Evolutionary conservation across 2,329 filamentous ascomycete genomes (phyloP), one percentile per base, ranked within the genome.

Genomic region (Verruconis gallopava): DNA sequence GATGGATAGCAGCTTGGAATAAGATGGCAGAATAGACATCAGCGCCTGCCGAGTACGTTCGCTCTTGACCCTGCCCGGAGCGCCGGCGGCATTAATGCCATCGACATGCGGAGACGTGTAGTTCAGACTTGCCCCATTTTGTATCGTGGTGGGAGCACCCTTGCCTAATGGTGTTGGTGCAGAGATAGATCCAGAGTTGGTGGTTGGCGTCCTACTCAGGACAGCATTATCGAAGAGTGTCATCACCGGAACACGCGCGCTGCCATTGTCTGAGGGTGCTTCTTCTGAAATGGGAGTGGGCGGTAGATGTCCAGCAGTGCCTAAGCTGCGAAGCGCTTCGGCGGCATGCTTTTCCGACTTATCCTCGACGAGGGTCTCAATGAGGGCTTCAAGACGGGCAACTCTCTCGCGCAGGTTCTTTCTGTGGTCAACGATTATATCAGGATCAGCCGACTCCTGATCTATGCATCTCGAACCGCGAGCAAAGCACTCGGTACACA

Each of bases 401-500:
- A 64, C 61, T 21, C 62, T 49, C 42, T 64, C 61, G 37, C 62
- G 57, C 14, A 64, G 57, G 47, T 64, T 64, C 51, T 63, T 64
- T 45, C 61, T 53, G 19, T 63, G 57, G 40, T 63, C 61, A 33
- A 63, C 57, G 20, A 63, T 50, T 37, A 60, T 49, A 11, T 64
- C 60, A 42, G 56, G 50, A 51, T 58, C 55, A 30, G 59, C 60
- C 51, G 59, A 50, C 43, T 64, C 60, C 47, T 72, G 68, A 39
- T 67, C 56, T 30, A 64, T 56, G 52, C 68, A 72, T 37, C 54
- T 50, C 21, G 60, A 62, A 3, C 59, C 62, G 41, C 68, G 63
- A 22, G 62, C 53, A 38, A 58, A 59, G 53, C 68, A 71, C 48
- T 62, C 64, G 21, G 59, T 60, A 50, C 66, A 71, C 40, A 59